Evolutionary conservation across 257 asterid genomes (phyloP).

Genomic region (Solanum rostratum): DNA sequence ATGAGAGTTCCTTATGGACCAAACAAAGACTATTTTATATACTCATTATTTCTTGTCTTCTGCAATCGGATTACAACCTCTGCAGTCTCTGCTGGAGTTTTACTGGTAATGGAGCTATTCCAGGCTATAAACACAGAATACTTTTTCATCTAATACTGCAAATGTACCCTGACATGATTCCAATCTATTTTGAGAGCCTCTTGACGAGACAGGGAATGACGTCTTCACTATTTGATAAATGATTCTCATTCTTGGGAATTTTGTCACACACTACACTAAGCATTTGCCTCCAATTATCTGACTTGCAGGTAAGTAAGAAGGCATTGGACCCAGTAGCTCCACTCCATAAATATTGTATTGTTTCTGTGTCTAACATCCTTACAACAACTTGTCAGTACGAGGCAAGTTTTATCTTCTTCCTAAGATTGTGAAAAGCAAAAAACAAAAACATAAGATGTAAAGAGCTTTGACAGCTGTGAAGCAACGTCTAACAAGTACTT

Average conservation of each 20-base stretch:
- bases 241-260: neutral
- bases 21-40: conserved; percentile 59
- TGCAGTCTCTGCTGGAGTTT: conserved; percentile 74
- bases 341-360: conserved; percentile 58
- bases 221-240: neutral
- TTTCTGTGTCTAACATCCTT: conserved; percentile 84
- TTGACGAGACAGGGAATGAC: neutral
- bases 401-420: conserved; percentile 27
- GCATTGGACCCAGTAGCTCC: conserved; percentile 93
- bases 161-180: neutral
- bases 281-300: neutral
- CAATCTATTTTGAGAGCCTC: neutral
- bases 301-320: conserved; percentile 60
- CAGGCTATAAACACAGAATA: neutral
- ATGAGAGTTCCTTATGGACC: conserved; percentile 97
- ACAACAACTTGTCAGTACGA: conserved; percentile 98
- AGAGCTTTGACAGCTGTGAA: neutral
- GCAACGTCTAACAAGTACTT: neutral
- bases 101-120: conserved; percentile 50
- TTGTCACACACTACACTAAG: neutral
- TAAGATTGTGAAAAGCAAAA: neutral
- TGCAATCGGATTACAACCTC: conserved; percentile 95
- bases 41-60: conserved; percentile 93
- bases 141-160: neutral
- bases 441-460: neutral